phyloP scores from a whole-genome alignment of 805 yeast genomes.

The Zygotorulaspora chibaensis region DNA sequence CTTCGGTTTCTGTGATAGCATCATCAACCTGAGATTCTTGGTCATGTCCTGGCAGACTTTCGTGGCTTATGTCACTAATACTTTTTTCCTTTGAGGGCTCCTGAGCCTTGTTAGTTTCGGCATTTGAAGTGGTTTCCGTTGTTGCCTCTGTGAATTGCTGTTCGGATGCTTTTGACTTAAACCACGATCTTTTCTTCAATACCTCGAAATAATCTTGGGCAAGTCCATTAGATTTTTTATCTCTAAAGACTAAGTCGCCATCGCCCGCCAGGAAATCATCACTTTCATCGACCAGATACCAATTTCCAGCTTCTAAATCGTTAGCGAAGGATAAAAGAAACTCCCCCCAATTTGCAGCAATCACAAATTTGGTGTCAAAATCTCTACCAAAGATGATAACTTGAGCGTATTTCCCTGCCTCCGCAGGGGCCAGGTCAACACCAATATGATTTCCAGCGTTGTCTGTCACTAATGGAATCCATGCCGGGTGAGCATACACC shows the following conservation, averaged over 20 bases:
- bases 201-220: slow-evolving; percentile 41
- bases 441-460: slow-evolving; percentile 89
- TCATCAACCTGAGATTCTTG: not conserved
- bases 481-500: slow-evolving; percentile 79
- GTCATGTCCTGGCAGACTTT: too few relatives aligned
- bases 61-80: not conserved
- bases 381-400: slow-evolving; percentile 92
- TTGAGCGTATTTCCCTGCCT: slow-evolving; percentile 81
- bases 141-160: slow-evolving; percentile 10
- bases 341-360: slow-evolving; percentile 87
- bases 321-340: slow-evolving; percentile 78
- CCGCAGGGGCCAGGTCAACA: slow-evolving; percentile 80
- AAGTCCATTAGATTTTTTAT: slow-evolving; percentile 49
- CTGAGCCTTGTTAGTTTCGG: not conserved
- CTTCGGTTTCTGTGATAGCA: not conserved
- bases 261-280: slow-evolving; percentile 69
- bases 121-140: slow-evolving; percentile 1
- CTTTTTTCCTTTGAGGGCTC: not conserved
- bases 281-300: slow-evolving; percentile 59
- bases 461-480: slow-evolving; percentile 92
- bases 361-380: slow-evolving; percentile 80
- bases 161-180: slow-evolving; percentile 15
- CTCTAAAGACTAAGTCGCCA: slow-evolving; percentile 68
- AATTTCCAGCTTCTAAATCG: slow-evolving; percentile 81
- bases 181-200: slow-evolving; percentile 35